Evolutionary conservation across 2,329 filamentous ascomycete genomes (phyloP), one percentile per base, ranked within the genome.

Genomic region (Knufia fluminis): DNA sequence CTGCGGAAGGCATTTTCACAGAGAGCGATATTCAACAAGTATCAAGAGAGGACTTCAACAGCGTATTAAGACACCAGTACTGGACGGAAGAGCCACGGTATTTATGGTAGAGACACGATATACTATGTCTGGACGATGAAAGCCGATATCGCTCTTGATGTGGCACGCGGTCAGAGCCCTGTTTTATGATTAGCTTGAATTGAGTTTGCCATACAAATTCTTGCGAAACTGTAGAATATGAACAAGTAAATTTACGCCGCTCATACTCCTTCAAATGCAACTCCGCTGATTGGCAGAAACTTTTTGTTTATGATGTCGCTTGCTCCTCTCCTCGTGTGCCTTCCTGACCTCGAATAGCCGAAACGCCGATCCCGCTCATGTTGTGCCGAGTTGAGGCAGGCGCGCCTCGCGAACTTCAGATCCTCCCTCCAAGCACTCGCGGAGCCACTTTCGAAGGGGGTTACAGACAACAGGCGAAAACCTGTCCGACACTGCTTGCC

Each of bases 1-100:
- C 81, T 60, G 79, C 79, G 64, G 76, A 78, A 65, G 88, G 88
- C 88, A 94, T 94, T 61, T 67, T 80, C 74, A 42, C 17, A 12
- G n/a, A 14, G 31, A n/a, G 10, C 14, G 20, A 24, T 2, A 36
- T 24, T 23, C 9, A 35, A 33, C 8, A 9, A 45, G 24, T 44
- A 45, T 31, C 12, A 26, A 10, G 14, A 26, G n/a, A 33, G n/a
- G 12, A 17, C 17, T 32, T 20, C 42, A 45, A 20, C 17, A 41
- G 22, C 19, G 16, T 17, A 20, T 19, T 23, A 6, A 36, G 33
- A 17, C n/a, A 8, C 6, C 33, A 4, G 4, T 8, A 17, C 6
- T 8, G 7, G 33, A 12, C n/a, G 9, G 33, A 36, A 4, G 33
- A 17, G 33, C 16, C 33, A 4, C 33, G 7, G 7, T 36, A 36